Conservation (phyloP, 768 basidiomycete species). For the Suillus placidus region DNA sequence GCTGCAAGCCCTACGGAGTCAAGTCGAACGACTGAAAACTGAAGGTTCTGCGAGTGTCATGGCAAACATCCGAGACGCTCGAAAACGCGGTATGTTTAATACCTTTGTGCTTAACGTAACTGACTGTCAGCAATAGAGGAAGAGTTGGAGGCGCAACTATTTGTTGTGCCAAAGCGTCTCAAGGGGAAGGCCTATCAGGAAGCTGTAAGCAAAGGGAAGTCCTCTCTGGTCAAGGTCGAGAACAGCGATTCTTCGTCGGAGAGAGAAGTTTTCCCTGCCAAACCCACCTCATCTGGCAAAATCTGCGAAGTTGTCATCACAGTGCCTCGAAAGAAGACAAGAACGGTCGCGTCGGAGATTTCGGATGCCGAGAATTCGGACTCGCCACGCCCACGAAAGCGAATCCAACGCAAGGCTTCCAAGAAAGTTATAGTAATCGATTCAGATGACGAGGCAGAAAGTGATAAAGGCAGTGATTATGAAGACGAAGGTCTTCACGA, state of each 20-base stretch:
- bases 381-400: conserved; percentile 39
- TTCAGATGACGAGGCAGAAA: conserved; percentile 54
- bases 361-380: conserved; percentile 40
- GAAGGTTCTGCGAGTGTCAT: conserved; percentile 66
- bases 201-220: conserved; percentile 46
- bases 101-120: neutral
- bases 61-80: conserved; percentile 63
- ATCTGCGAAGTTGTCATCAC: conserved; percentile 63
- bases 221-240: conserved; percentile 21
- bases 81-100: conserved; percentile 54
- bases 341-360: conserved; percentile 18
- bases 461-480: conserved; percentile 29
- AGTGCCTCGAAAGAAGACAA: conserved; percentile 23
- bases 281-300: conserved; percentile 41
- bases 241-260: conserved; percentile 21
- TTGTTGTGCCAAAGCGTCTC: conserved; percentile 62
- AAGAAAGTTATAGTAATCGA: conserved; percentile 47
- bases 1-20: conserved; percentile 56
- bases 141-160: conserved; percentile 49
- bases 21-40: conserved; percentile 68
- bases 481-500: conserved; percentile 28
- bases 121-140: conserved; percentile 42
- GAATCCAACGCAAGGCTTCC: conserved; percentile 38
- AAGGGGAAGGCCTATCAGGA: conserved; percentile 77
- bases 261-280: conserved; percentile 29